These are phyloP conservation scores for Trypanosoma theileri DNA, from an alignment of 208 protist genomes.

Conservation along the genomic window DNA sequence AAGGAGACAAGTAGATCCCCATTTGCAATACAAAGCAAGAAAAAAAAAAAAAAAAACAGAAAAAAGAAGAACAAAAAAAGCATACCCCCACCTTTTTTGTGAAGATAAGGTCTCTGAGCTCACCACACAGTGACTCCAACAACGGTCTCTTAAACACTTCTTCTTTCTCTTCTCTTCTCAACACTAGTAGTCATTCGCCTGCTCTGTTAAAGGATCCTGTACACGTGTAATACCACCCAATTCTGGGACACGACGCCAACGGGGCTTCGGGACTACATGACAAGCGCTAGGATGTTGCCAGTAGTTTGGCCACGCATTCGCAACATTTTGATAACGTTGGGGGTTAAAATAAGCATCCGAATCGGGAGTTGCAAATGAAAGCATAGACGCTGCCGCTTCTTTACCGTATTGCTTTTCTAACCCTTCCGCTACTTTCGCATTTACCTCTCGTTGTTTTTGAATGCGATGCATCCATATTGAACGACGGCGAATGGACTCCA, in stretches of 20 bases:
- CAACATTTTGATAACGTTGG: conserved; percentile 41
- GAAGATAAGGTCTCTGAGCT: no score
- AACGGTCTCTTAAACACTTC: no score
- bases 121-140: no score
- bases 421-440: conserved; percentile 47
- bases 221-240: conserved; percentile 90
- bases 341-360: conserved; percentile 82
- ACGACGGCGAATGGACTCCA: conserved; percentile 75
- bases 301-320: conserved; percentile 86
- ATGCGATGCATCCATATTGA: conserved; percentile 84
- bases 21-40: neutral
- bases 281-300: conserved; percentile 82
- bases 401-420: conserved; percentile 34
- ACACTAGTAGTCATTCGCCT: conserved; percentile 65
- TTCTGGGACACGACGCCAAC: conserved; percentile 71
- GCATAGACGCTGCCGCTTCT: conserved; percentile 30
- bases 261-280: conserved; percentile 80
- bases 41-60: neutral
- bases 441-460: conserved; percentile 78
- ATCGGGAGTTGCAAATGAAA: conserved; percentile 71
- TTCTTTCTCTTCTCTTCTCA: neutral
- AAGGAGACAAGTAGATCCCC: neutral
- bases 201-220: conserved; percentile 43
- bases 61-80: neutral
- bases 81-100: no score